Base-by-base conservation (phyloP, 306 rosid species). In the Prosopis cineraria region DNA sequence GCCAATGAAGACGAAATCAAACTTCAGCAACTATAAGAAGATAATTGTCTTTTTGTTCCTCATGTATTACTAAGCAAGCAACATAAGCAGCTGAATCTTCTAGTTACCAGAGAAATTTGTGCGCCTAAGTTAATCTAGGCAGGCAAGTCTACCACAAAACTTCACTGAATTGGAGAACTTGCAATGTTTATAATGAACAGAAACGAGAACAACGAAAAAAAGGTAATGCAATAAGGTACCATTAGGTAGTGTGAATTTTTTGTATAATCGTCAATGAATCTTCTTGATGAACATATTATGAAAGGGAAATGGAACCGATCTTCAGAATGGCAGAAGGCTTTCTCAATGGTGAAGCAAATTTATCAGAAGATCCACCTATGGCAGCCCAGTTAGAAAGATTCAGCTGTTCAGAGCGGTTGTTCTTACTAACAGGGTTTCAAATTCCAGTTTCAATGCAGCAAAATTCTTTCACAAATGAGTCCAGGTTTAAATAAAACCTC, bases 171-270 rank as follows among this genome's bases (percentile, higher is more conserved):
- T 2, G 60, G 13, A 53, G 50, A 73, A 50, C 41, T 48, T 73
- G 48, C 65, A 48, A 34, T 68, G 27, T 44, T 80, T 47, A 20
- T 53, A 80, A 56, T 45, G 34, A 74, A n/a, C 63, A 34, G 41
- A 44, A 73, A 31, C 52, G 19, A 67, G 63, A 67, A 52, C 56
- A 64, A 52, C 56, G 52, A 39, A 33, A 52, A 37, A 43, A 65
- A 80, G 52, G 34, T 17, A 55, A 22, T 22, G 43, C 70, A 56
- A 67, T 55, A 50, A 44, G 65, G 24, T 33, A 67, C 64, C 65
- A 72, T 79, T 20, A 31, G 12, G 36, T 16, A 39, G 47, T 43
- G 25, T 13, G 30, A 30, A 33, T 14, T n/a, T n/a, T n/a, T n/a
- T n/a, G n/a, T n/a, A n/a, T n/a, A n/a, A 30, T 30, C 30, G 20